Base-by-base conservation (phyloP, 78 protist species). In the Diacronema lutheri region DNA sequence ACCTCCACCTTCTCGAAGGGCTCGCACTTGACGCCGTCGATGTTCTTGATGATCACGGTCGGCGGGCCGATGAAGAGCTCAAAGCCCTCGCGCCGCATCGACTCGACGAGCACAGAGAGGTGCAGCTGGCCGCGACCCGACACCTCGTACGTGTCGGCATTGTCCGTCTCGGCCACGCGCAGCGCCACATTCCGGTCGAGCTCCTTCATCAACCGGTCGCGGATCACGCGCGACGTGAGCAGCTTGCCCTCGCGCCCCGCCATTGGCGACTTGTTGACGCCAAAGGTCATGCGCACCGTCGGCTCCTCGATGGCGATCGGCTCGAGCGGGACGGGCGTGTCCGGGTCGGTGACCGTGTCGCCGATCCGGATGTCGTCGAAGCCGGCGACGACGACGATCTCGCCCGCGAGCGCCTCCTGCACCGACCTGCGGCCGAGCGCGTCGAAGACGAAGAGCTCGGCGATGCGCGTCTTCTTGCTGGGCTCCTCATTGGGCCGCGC, bases 61-160 rank as follows among this genome's bases (percentile, higher is more conserved):
- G 97, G 96, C 41, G 90, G 91, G 6, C 84, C 89, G 12, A 94
- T 81, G 11, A 91, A 35, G 14, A 96, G n/a, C 81, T 96, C 98
- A 46, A 88, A 92, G 62, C 98, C 98, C 68, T 96, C 97, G 41
- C 98, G 91, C 37, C 98, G 87, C 98, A 96, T 93, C 26, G 82
- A 87, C 33, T 96, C 98, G 69, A 96, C 74, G 13, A 96, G 88
- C 33, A 96, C 85, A 40, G 95, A 95, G 1, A 96, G 92, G 68
- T 96, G 98, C 57, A 96, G 87, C 80, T 90, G 94, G 37, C 98
- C 98, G 20, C 98, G 86, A 40, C 97, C 98, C 64, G 60, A 56
- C 13, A 92, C 85, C n/a, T 68, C 55, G 19, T 38, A 25, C 60
- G 56, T 12, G 56, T 72, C 79, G 25, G 33, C 31, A 14, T 38